These are phyloP conservation scores for Uronychia binucleata DNA, from an alignment of 73 alveolate genomes.

Conservation along the genomic window DNA sequence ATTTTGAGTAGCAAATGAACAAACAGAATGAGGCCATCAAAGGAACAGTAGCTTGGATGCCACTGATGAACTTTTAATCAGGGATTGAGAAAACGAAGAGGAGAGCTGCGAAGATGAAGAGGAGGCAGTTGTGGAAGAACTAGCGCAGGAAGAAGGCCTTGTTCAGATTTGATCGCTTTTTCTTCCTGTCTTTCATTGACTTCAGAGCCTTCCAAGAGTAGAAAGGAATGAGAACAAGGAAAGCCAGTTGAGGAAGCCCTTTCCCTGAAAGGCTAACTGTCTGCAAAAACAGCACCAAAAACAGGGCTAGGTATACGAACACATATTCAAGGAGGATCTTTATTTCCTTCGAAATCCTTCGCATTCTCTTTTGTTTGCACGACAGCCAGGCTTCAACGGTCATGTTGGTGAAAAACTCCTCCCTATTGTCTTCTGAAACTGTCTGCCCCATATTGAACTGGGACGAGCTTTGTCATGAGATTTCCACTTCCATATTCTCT, in stretches of 20 bases:
- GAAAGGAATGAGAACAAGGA: not conserved
- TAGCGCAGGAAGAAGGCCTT: not conserved
- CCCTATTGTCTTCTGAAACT: not conserved
- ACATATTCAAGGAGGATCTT: not conserved
- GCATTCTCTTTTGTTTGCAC: not conserved
- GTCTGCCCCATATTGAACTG: not conserved
- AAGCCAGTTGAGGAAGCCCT: not conserved
- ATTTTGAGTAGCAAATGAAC: slow-evolving; percentile 11
- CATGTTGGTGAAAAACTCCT: not conserved
- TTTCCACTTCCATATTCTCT: not conserved
- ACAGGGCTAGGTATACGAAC: not conserved
- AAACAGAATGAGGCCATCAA: not conserved
- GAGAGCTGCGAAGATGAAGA: not conserved
- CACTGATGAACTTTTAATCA: not conserved
- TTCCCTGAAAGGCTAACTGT: not conserved
- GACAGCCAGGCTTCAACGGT: not conserved
- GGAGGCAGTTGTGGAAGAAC: not conserved
- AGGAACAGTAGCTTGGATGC: not conserved
- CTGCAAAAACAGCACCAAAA: not conserved
- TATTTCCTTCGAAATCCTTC: not conserved
- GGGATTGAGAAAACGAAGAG: not conserved
- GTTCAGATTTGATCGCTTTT: not conserved
- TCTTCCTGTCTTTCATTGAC: not conserved
- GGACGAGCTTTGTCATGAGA: not conserved
- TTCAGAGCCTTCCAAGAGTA: not conserved